Evolutionary conservation across 805 yeast species (phyloP).

Genomic region (Suhomyces kilbournensis): DNA sequence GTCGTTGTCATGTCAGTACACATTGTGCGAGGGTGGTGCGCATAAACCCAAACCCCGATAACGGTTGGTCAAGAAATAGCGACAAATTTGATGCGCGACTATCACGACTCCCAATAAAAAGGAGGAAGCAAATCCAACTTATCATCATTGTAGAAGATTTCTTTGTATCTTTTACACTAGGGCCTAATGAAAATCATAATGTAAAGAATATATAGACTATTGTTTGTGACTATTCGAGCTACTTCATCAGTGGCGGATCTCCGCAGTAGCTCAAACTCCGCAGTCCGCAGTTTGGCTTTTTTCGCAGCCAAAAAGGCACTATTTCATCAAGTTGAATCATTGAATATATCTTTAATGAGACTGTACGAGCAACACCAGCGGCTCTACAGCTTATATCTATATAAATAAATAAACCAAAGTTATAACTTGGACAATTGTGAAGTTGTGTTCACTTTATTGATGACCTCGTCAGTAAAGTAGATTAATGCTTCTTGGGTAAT

Average conservation of each 20-base stretch:
- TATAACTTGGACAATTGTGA: background rate
- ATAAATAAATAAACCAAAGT: background rate
- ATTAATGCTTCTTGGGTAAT: conserved; percentile 34
- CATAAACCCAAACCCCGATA: conserved; percentile 22
- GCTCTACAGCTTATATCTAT: background rate
- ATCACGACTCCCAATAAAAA: conserved; percentile 27
- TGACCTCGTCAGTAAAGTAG: conserved; percentile 6
- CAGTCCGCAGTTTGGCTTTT: too few species aligned
- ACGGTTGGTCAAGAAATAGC: background rate
- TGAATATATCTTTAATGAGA: too few species aligned
- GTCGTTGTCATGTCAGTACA: conserved; percentile 33
- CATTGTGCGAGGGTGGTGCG: conserved; percentile 37
- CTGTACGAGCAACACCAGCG: too few species aligned
- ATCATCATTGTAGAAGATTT: conserved; percentile 9
- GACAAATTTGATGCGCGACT: conserved; percentile 20
- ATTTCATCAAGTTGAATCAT: too few species aligned
- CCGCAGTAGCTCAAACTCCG: too few species aligned
- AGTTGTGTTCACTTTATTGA: background rate
- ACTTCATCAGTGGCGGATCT: too few species aligned
- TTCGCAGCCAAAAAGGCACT: too few species aligned
- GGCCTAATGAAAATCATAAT: too few species aligned
- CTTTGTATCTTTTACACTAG: too few species aligned
- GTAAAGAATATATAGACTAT: too few species aligned
- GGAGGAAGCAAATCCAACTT: conserved; percentile 17
- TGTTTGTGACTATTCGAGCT: background rate